These are phyloP conservation scores for Sequoiadendron giganteum DNA, from an alignment of 75 land plant genomes.

Conservation along the genomic window DNA sequence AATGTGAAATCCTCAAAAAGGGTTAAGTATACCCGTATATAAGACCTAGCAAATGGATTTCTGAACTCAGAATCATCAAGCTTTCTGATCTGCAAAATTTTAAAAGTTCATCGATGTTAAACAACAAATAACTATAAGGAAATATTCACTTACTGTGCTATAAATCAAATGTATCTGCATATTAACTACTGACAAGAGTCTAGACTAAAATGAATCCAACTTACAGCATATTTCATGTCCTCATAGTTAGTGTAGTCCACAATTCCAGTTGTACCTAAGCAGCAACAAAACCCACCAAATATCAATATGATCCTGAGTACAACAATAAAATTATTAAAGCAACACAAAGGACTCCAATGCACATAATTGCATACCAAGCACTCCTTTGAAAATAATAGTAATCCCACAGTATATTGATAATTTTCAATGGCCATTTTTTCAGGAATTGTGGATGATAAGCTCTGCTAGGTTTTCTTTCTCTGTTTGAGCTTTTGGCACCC, in stretches of 20 bases:
- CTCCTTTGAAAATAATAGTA: not conserved
- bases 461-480: no score
- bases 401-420: not conserved
- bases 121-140: constrained; percentile 1
- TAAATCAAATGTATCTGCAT: constrained; percentile 2
- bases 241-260: constrained; percentile 94
- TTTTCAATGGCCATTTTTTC: not conserved
- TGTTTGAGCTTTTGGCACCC: no score
- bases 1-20: not conserved
- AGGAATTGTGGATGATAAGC: not conserved
- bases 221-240: constrained; percentile 96
- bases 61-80: constrained; percentile 48
- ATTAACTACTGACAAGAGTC: not conserved
- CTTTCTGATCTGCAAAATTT: constrained; percentile 30
- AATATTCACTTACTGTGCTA: not conserved
- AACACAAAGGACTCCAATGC: not conserved
- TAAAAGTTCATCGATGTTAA: not conserved
- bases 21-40: constrained; percentile 28
- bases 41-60: constrained; percentile 49
- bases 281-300: not conserved
- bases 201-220: constrained; percentile 9
- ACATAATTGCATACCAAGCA: not conserved
- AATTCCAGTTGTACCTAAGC: constrained; percentile 77
- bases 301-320: not conserved
- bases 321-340: not conserved